Evolutionary conservation across 1,139 yeast species (phyloP).

Genomic region (Suhomyces chickasaworum): DNA sequence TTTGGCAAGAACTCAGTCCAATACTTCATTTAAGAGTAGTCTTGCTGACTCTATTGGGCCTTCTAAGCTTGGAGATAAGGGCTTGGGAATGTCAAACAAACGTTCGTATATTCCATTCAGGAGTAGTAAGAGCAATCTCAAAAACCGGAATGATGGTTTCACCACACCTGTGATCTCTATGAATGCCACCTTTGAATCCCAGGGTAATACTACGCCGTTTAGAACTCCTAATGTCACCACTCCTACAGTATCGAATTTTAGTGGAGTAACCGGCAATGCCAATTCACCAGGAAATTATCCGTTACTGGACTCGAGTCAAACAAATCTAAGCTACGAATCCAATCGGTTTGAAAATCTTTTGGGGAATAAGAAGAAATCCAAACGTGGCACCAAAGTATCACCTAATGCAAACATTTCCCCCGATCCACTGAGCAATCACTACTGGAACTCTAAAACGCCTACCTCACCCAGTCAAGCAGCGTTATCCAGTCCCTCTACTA

Average conservation of each 20-base stretch:
- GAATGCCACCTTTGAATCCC: slow-evolving; percentile 14
- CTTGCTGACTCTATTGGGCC: slow-evolving; percentile 62
- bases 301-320: slow-evolving; percentile 12
- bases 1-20: slow-evolving; percentile 74
- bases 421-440: slow-evolving; percentile 8
- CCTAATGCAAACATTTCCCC: slow-evolving; percentile 18
- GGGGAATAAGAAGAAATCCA: slow-evolving; percentile 32
- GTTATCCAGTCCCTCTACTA: slow-evolving; percentile 3
- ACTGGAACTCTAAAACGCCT: slow-evolving; percentile 13
- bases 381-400: slow-evolving; percentile 21
- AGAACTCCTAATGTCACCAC: slow-evolving; percentile 14
- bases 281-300: slow-evolving; percentile 16
- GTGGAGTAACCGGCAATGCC: not conserved
- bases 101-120: slow-evolving; percentile 51
- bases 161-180: slow-evolving; percentile 24
- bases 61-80: slow-evolving; percentile 20
- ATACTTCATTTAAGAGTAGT: slow-evolving; percentile 72
- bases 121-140: slow-evolving; percentile 28
- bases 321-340: slow-evolving; percentile 12
- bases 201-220: slow-evolving; percentile 13
- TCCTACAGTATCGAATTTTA: slow-evolving; percentile 8
- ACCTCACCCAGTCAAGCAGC: slow-evolving; percentile 9
- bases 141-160: slow-evolving; percentile 21
- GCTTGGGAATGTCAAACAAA: slow-evolving; percentile 24
- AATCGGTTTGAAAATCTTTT: slow-evolving; percentile 31